Conservation (phyloP, 164 flowering plant genomes). For the Stephania japonica region DNA sequence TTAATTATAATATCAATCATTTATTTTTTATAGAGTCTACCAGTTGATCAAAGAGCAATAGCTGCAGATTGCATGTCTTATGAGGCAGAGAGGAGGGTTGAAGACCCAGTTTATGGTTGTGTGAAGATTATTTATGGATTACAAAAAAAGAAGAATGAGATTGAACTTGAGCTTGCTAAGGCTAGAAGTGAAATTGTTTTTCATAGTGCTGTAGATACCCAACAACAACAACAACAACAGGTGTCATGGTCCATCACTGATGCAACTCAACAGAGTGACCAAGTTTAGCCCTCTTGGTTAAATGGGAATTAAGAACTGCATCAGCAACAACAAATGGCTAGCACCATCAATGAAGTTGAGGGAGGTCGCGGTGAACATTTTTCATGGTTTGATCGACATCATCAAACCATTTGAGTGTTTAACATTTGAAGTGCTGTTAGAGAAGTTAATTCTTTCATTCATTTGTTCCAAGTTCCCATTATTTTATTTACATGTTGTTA, state of each 20-base stretch:
- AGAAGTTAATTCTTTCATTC: no score
- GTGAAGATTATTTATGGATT: constrained; percentile 23
- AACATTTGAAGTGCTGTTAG: no score
- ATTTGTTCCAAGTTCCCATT: no score
- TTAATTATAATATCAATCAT: no score
- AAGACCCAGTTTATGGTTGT: constrained; percentile 36
- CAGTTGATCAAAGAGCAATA: constrained; percentile 16
- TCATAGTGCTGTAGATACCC: constrained; percentile 12
- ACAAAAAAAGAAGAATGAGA: constrained; percentile 23
- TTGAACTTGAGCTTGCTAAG: constrained; percentile 18
- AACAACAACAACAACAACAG: constrained; percentile 12
- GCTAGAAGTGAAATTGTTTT: constrained; percentile 20
- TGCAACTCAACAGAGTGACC: not conserved
- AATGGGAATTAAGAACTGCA: no score
- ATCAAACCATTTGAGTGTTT: no score
- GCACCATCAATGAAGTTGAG: no score
- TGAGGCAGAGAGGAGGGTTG: constrained; percentile 23
- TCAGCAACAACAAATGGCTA: no score
- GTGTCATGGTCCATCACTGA: no score
- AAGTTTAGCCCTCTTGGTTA: not conserved
- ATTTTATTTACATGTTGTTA: no score
- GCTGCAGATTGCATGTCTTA: constrained; percentile 31
- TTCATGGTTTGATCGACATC: no score
- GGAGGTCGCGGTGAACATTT: no score
- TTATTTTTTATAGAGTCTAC: constrained; percentile 24